A percentile compares a stretch with the other conserved stretches of the same genome.
These are phyloP conservation scores for Byssochlamys sp. DNA, from an alignment of 2,329 filamentous ascomycete genomes.

Conservation along the genomic window DNA sequence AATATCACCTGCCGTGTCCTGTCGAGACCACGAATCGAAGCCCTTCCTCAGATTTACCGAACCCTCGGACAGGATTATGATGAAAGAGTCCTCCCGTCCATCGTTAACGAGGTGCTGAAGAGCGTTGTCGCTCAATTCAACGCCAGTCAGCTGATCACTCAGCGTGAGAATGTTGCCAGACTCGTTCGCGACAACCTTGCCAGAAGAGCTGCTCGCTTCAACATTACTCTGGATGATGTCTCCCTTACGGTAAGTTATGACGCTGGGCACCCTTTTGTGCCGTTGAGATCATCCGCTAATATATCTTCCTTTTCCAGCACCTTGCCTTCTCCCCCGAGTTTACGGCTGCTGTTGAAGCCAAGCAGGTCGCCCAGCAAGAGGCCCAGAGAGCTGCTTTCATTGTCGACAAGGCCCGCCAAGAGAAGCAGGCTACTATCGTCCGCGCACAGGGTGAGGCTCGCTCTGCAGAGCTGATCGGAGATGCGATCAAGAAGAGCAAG, in stretches of 20 bases:
- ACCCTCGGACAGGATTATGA: slow-evolving; percentile 94
- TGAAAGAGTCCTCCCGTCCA: slow-evolving; percentile 89
- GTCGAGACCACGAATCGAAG: slow-evolving; percentile 74
- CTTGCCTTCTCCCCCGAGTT: slow-evolving; percentile 61
- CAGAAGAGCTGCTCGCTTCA: slow-evolving; percentile 84
- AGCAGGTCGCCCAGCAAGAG: slow-evolving; percentile 72
- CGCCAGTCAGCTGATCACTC: slow-evolving; percentile 92
- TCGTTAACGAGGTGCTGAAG: slow-evolving; percentile 98
- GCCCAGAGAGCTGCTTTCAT: slow-evolving; percentile 94
- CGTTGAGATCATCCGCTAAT: slow-evolving; percentile 4
- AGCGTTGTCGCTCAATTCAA: slow-evolving; percentile 99
- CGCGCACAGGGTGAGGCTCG: slow-evolving; percentile 97
- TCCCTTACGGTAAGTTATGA: slow-evolving; percentile 67
- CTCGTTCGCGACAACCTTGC: slow-evolving; percentile 90
- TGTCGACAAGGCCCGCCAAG: slow-evolving; percentile 96
- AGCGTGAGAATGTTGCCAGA: slow-evolving; percentile 90
- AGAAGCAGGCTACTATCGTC: slow-evolving; percentile 98
- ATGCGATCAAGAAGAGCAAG: slow-evolving; percentile 98
- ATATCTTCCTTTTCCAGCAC: slow-evolving; percentile 36
- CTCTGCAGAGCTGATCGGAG: slow-evolving; percentile 93
- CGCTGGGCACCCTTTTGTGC: neutral
- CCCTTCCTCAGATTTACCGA: slow-evolving; percentile 91
- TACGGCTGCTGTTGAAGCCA: slow-evolving; percentile 59
- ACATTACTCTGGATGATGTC: slow-evolving; percentile 94
- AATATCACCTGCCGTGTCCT: slow-evolving; percentile 99